Evolutionary conservation across 257 asterid genomes (phyloP), one percentile per base, ranked within the genome.

Genomic region (Misopates orontium): DNA sequence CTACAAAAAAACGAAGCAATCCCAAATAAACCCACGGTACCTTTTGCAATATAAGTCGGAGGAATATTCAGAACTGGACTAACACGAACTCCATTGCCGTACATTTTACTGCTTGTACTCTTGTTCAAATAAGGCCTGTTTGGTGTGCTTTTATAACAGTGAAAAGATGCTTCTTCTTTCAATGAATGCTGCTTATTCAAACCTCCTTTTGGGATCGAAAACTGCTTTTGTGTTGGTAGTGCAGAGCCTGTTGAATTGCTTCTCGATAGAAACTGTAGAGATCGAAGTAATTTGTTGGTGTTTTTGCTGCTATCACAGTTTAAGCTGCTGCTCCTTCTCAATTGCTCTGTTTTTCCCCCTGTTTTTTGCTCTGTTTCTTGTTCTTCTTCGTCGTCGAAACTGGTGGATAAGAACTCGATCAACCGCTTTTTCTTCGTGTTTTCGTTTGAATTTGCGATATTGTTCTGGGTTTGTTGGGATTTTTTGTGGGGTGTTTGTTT

Each of bases 191-290:
- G 94, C 71, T 88, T 86, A 58, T 56, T 79, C 60, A 71, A 36
- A 36, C 1, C 67, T 1, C 61, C 79, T 25, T 76, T 85, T 0
- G 75, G 73, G 8, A 40, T 55, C 24, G 36, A 48, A 17, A 72
- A 8, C 11, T 78, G 71, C 32, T 82, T 89, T 9, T 81, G 83
- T 53, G 66, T 87, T 4, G 91, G 95, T n/a, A n/a, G n/a, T 12
- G 87, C 87, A n/a, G 97, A 87, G 2, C 95, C 95, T 9, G 96
- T 89, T 16, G 96, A 89, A 10, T 85, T 85, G 73, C 97, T 89
- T 58, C 95, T 67, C 0, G 83, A 67, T 31, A 89, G 77, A 44
- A 89, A 84, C 52, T 84, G 84, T 0, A 89, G 47, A 5, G 96
- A 78, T 54, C 90, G 77, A 49, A 82, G 74, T 66, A 89, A 70